Percentiles rank a stretch among this genome's conserved stretches.
Evolutionary conservation across 352 stramenopile species (phyloP).

Genomic region (Pythium coloratum): DNA sequence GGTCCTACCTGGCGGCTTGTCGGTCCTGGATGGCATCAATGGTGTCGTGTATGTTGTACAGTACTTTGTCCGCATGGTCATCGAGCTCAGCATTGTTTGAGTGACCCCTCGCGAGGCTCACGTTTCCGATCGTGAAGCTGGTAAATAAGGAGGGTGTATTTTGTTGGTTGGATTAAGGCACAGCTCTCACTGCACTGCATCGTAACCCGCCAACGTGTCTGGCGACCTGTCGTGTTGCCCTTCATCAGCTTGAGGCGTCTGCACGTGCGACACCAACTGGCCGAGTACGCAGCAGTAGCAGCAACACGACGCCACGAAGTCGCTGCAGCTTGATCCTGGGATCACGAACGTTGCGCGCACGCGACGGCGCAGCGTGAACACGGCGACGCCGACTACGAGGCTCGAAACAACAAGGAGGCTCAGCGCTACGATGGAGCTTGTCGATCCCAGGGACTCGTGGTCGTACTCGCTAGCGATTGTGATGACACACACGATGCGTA

Average conservation of each 20-base stretch:
- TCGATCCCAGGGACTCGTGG: neutral
- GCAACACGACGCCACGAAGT: constrained; percentile 6
- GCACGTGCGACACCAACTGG: constrained; percentile 17
- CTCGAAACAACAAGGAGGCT: constrained; percentile 4
- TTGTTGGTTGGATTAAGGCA: neutral
- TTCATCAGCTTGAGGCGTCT: neutral
- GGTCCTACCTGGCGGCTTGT: neutral
- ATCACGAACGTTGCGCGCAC: constrained; percentile 12
- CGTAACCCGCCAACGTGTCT: constrained; percentile 8
- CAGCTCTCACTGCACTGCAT: neutral
- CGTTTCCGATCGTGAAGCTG: too few relatives aligned
- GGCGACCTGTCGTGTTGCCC: neutral
- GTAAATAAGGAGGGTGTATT: too few relatives aligned
- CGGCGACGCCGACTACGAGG: neutral
- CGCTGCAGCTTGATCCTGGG: constrained; percentile 5
- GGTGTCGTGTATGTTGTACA: too few relatives aligned
- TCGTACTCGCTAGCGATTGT: neutral
- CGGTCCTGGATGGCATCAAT: too few relatives aligned
- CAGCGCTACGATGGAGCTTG: neutral
- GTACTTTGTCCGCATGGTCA: too few relatives aligned
- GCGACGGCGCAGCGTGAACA: constrained; percentile 7
- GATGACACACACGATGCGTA: constrained; percentile 12
- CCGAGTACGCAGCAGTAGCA: constrained; percentile 16
- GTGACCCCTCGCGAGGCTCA: too few relatives aligned
- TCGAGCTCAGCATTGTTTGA: too few relatives aligned